A percentile compares a stretch with the other conserved stretches of the same genome.
Evolutionary conservation across 2,329 filamentous ascomycete species (phyloP).

Genomic region (Aureobasidium sp.): DNA sequence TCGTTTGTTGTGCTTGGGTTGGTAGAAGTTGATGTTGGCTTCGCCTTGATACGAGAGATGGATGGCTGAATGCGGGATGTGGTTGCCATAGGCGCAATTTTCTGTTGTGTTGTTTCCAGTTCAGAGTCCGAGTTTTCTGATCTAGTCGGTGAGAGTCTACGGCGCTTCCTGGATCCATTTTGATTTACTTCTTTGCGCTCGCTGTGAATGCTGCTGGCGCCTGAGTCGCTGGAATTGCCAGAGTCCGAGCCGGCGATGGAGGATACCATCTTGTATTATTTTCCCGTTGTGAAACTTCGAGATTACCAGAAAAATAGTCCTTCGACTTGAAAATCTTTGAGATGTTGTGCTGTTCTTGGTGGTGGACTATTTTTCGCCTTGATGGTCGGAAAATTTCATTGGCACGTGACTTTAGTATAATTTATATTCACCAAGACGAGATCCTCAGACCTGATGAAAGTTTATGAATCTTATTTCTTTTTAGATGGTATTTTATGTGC

Average conservation of each 20-base stretch:
- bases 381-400: constrained; percentile 9
- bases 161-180: constrained; percentile 21
- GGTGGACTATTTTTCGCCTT: background rate
- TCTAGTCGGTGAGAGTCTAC: constrained; percentile 19
- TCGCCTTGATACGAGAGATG: constrained; percentile 22
- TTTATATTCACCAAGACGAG: background rate
- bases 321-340: background rate
- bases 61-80: constrained; percentile 13
- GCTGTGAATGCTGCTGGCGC: background rate
- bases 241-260: constrained; percentile 2
- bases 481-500: background rate
- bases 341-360: background rate
- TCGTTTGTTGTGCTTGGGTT: background rate
- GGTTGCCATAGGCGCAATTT: background rate
- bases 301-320: background rate
- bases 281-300: background rate
- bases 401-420: constrained; percentile 4
- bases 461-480: background rate
- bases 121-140: constrained; percentile 11
- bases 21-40: constrained; percentile 6
- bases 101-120: background rate
- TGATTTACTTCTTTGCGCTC: constrained; percentile 5
- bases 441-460: background rate
- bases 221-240: constrained; percentile 3
- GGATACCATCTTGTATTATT: background rate